phyloP scores from a whole-genome alignment of 345 rosid genomes.

The Gossypium arboreum region DNA sequence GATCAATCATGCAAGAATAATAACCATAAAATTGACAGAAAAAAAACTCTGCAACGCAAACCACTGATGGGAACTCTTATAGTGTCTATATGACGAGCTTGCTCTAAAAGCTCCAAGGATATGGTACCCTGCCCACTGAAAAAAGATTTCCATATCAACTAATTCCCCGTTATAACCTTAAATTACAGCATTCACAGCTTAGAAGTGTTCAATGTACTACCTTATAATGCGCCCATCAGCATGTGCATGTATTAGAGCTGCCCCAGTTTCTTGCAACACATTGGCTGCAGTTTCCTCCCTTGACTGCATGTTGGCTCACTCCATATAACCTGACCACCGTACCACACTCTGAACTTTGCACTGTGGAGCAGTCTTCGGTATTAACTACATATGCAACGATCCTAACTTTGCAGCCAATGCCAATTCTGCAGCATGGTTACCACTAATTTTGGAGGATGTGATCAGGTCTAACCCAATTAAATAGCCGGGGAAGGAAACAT shows the following conservation, averaged over 20 bases:
- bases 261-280: slow-evolving; percentile 69
- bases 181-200: background rate
- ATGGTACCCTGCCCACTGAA: slow-evolving; percentile 88
- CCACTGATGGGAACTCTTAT: slow-evolving; percentile 87
- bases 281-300: slow-evolving; percentile 59
- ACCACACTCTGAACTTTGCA: slow-evolving; percentile 82
- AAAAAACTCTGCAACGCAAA: slow-evolving; percentile 20
- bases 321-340: slow-evolving; percentile 75
- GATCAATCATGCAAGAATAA: background rate
- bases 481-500: background rate
- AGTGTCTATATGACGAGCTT: slow-evolving; percentile 58
- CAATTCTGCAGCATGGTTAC: slow-evolving; percentile 96
- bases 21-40: background rate
- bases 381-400: slow-evolving; percentile 65
- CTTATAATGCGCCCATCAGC: slow-evolving; percentile 73
- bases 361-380: slow-evolving; percentile 82
- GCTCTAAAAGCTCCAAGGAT: slow-evolving; percentile 78
- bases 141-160: background rate
- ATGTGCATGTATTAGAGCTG: slow-evolving; percentile 76
- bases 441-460: slow-evolving; percentile 39
- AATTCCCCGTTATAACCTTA: background rate
- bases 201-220: slow-evolving; percentile 27
- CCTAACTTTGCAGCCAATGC: slow-evolving; percentile 78
- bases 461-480: slow-evolving; percentile 16
- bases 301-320: slow-evolving; percentile 64